phyloP scores from a whole-genome alignment of 352 stramenopile species.

The Globisporangium paroecandrum region DNA sequence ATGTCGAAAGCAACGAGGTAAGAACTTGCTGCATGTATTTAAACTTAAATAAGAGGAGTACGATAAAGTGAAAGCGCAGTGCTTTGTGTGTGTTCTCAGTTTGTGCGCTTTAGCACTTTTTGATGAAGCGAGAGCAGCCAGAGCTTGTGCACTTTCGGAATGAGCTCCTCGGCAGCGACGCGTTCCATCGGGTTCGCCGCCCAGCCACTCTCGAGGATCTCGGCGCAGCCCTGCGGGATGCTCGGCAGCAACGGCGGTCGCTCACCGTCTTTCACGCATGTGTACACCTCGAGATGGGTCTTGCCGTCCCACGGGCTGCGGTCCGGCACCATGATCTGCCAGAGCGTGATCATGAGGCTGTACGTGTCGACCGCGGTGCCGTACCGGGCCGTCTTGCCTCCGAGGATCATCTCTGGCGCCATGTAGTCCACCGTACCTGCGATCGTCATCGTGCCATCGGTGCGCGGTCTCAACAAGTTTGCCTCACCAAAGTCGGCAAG shows the following conservation, averaged over 20 bases:
- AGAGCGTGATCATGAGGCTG: constrained; percentile 85
- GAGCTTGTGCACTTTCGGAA: constrained; percentile 68
- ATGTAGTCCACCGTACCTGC: constrained; percentile 85
- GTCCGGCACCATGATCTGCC: constrained; percentile 82
- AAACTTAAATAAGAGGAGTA: constrained; percentile 12
- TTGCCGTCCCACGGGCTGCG: constrained; percentile 71
- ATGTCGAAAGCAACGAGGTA: background rate
- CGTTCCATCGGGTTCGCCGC: constrained; percentile 64
- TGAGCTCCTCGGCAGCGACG: constrained; percentile 72
- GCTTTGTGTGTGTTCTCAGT: background rate
- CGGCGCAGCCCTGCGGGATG: constrained; percentile 65
- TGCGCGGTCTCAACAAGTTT: constrained; percentile 73
- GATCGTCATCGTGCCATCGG: constrained; percentile 84
- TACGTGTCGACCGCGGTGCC: constrained; percentile 80
- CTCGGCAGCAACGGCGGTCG: constrained; percentile 62
- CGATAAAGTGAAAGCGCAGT: background rate
- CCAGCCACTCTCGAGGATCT: constrained; percentile 76
- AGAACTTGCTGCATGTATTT: background rate
- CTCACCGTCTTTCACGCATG: constrained; percentile 62
- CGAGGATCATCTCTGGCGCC: constrained; percentile 82
- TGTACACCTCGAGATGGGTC: constrained; percentile 82
- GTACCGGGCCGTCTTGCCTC: constrained; percentile 76
- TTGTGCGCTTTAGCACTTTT: constrained; percentile 68
- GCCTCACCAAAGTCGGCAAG: constrained; percentile 83
- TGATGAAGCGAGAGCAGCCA: constrained; percentile 78